These are phyloP conservation scores for Cucurbitaria berberidis DNA, from an alignment of 2,329 filamentous ascomycete genomes.

Conservation along the genomic window DNA sequence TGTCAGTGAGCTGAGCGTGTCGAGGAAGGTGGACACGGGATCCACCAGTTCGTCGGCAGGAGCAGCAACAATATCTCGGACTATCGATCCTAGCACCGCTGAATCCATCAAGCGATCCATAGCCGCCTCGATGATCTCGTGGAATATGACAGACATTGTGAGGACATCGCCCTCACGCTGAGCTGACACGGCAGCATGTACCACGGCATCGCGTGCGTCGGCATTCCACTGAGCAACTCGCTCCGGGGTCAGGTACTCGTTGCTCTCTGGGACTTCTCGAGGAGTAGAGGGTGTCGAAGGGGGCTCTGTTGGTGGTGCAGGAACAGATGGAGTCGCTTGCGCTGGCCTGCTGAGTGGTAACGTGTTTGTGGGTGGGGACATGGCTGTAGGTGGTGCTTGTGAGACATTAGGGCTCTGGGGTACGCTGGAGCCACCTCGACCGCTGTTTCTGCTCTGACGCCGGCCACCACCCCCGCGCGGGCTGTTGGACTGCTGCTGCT, in stretches of 20 bases:
- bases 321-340: conserved; percentile 25
- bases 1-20: conserved; percentile 79
- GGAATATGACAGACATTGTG: conserved; percentile 74
- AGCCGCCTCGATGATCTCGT: conserved; percentile 81
- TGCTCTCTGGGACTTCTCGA: conserved; percentile 62
- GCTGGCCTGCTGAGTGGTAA: conserved; percentile 24
- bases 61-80: conserved; percentile 74
- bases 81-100: conserved; percentile 70
- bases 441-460: conserved; percentile 36
- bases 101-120: conserved; percentile 72
- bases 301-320: conserved; percentile 47
- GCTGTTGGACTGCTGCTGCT: conserved; percentile 31
- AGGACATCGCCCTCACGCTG: conserved; percentile 71
- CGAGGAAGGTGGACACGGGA: conserved; percentile 72
- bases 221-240: conserved; percentile 71
- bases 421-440: conserved; percentile 37
- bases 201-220: conserved; percentile 69
- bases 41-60: conserved; percentile 55
- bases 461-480: conserved; percentile 38
- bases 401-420: conserved; percentile 39
- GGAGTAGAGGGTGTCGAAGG: conserved; percentile 14
- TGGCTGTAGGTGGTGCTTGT: conserved; percentile 40
- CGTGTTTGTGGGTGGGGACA: conserved; percentile 36
- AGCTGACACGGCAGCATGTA: conserved; percentile 69
- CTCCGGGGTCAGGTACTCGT: conserved; percentile 76